Conservation (phyloP, 2,329 filamentous ascomycete species). For the Endoconidiophora laricicola region DNA sequence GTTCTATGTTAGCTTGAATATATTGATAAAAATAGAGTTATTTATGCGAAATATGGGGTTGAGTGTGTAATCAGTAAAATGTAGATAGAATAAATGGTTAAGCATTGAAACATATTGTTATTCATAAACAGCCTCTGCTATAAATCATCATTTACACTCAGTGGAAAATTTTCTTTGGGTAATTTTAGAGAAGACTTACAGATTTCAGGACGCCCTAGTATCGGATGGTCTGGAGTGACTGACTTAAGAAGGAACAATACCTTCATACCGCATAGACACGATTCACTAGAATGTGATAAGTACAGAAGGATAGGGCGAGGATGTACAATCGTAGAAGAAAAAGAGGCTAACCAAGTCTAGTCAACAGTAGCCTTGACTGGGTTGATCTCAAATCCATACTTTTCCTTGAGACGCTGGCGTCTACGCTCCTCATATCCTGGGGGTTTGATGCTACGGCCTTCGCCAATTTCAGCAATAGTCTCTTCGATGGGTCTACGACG, state of each 20-base stretch:
- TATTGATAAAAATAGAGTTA: too few species aligned
- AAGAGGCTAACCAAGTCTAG: constrained; percentile 15
- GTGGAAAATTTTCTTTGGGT: not conserved
- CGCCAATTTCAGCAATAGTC: constrained; percentile 65
- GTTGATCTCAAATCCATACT: constrained; percentile 73
- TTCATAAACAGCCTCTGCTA: constrained; percentile 33
- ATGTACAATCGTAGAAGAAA: constrained; percentile 17
- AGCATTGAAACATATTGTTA: constrained; percentile 12
- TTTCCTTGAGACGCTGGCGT: constrained; percentile 64
- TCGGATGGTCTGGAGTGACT: too few species aligned
- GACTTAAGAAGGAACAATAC: too few species aligned
- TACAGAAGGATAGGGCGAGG: constrained; percentile 16
- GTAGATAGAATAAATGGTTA: constrained; percentile 13
- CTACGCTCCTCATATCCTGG: constrained; percentile 76
- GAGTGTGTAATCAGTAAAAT: constrained; percentile 12
- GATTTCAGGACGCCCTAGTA: too few species aligned
- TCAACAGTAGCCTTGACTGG: constrained; percentile 40
- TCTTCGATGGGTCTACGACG: constrained; percentile 61
- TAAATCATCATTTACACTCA: constrained; percentile 24
- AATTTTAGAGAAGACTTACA: constrained; percentile 8
- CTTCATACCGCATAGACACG: too few species aligned
- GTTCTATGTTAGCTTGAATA: too few species aligned
- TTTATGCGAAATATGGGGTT: not conserved
- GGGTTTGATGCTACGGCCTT: constrained; percentile 70
- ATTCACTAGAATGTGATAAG: not conserved